Evolutionary conservation across 2,329 filamentous ascomycete genomes (phyloP).

Genomic region (Rhinocladiella mackenziei): DNA sequence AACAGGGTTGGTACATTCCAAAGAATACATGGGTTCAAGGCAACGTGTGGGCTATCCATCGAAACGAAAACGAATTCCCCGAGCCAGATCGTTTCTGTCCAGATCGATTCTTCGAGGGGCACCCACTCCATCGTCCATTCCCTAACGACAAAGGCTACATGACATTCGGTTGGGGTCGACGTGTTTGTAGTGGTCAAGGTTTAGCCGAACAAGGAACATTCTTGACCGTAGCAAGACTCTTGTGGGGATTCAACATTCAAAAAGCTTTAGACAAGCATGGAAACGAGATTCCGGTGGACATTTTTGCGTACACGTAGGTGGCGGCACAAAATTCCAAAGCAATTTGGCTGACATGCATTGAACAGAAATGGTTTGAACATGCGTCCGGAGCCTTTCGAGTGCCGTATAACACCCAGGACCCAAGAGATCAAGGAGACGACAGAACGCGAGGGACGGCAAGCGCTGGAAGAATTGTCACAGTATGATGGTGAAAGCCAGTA

Average conservation of each 20-base stretch:
- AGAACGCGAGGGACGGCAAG: slow-evolving; percentile 51
- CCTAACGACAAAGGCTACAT: slow-evolving; percentile 45
- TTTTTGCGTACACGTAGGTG: slow-evolving; percentile 49
- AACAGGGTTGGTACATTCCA: slow-evolving; percentile 46
- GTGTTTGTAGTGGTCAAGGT: slow-evolving; percentile 33
- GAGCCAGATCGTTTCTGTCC: slow-evolving; percentile 44
- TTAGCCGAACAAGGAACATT: slow-evolving; percentile 40
- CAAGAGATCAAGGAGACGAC: slow-evolving; percentile 50
- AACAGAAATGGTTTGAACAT: slow-evolving; percentile 53
- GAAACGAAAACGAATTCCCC: slow-evolving; percentile 43
- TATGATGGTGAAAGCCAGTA: slow-evolving; percentile 57
- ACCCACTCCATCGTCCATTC: slow-evolving; percentile 35
- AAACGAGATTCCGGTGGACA: slow-evolving; percentile 51
- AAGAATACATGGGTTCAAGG: slow-evolving; percentile 45
- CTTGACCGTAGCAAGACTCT: slow-evolving; percentile 54
- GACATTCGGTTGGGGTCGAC: slow-evolving; percentile 54
- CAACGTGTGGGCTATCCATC: slow-evolving; percentile 43
- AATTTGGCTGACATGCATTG: no score
- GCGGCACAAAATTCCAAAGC: no score
- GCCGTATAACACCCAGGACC: slow-evolving; percentile 50
- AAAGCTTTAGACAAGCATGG: slow-evolving; percentile 34
- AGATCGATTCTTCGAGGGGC: slow-evolving; percentile 36
- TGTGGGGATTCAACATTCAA: slow-evolving; percentile 24
- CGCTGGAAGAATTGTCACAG: slow-evolving; percentile 49
- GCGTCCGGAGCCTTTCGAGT: slow-evolving; percentile 54